Evolutionary conservation across 192 early-diverging fungal genomes (phyloP), one percentile per base, ranked within the genome.

Genomic region (Backusella westeae): DNA sequence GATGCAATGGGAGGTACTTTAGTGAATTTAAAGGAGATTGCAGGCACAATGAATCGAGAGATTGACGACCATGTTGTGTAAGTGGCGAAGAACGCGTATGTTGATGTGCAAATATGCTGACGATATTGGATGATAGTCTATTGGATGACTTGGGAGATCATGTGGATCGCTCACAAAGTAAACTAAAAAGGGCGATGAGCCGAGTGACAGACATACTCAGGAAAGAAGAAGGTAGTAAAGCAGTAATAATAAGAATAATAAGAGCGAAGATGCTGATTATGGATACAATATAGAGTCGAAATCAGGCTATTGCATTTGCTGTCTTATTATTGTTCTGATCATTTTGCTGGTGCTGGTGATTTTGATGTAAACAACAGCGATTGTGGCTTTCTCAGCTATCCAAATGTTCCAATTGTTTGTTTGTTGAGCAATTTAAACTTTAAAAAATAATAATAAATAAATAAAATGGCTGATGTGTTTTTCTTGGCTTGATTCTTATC

Each of bases 1-100:
- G 87, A 90, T 39, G 73, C 77, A n/a, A 85, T 90, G 21, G 82
- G 83, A 77, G 83, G 84, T 59, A 90, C 89, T 19, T 76, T 88
- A 2, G 67, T 82, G 10, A 88, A 90, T 67, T 80, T 90, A 70
- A 83, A 87, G 36, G 89, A 86, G n/a, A 90, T 88, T 80, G 89
- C 89, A 21, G 74, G 81, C 2, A 87, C 86, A 0, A 88, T 90
- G 84, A 81, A 88, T 53, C 21, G 56, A 65, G 89, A 90, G 72
- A 78, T 90, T 9, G 82, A 87, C 19, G 86, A 90, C 69, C 89
- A 90, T 67, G 85, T 83, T 1, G 74, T 88, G 86, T 86, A 81
- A 41, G 75, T 71, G n/a, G 12, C 69, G 17, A 59, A 36, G 15
- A 17, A 52, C 12, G 21, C 29, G 17, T 38, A n/a, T 21, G 38